Evolutionary conservation across 108 stramenopile species (phyloP).

Genomic region (Nannochloropsis salina): DNA sequence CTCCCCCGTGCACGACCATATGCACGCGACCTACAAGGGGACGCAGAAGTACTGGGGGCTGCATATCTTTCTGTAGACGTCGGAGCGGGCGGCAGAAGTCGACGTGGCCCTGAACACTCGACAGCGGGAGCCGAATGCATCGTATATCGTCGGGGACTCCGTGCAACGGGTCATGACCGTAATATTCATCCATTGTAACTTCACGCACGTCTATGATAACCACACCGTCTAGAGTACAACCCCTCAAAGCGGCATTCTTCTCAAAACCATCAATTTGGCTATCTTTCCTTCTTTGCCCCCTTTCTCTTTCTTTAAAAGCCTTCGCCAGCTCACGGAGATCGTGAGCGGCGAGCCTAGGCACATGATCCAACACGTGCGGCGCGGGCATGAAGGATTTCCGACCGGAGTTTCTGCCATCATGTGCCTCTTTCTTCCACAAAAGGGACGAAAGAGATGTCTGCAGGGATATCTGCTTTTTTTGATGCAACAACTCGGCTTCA

Average conservation of each 20-base stretch:
- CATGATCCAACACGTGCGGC: neutral
- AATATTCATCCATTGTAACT: neutral
- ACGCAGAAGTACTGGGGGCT: neutral
- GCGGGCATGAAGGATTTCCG: neutral
- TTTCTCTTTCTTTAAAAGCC: neutral
- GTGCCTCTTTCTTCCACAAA: neutral
- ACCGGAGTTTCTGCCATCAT: neutral
- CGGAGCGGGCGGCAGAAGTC: conserved; percentile 11
- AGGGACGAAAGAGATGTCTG: neutral
- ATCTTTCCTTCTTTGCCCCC: neutral
- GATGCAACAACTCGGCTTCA: neutral
- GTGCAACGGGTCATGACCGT: neutral
- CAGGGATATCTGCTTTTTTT: too few species aligned
- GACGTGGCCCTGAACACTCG: neutral
- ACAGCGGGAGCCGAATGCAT: neutral
- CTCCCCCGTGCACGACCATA: neutral
- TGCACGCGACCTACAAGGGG: neutral
- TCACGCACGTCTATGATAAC: conserved; percentile 17
- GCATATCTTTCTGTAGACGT: neutral
- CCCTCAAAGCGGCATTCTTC: neutral
- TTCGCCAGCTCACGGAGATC: neutral
- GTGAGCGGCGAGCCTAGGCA: neutral
- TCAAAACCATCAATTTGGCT: neutral
- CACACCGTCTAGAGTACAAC: neutral
- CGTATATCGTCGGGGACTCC: neutral